phyloP scores from a whole-genome alignment of 31 red algal species.

The Porphyra umbilicalis region DNA sequence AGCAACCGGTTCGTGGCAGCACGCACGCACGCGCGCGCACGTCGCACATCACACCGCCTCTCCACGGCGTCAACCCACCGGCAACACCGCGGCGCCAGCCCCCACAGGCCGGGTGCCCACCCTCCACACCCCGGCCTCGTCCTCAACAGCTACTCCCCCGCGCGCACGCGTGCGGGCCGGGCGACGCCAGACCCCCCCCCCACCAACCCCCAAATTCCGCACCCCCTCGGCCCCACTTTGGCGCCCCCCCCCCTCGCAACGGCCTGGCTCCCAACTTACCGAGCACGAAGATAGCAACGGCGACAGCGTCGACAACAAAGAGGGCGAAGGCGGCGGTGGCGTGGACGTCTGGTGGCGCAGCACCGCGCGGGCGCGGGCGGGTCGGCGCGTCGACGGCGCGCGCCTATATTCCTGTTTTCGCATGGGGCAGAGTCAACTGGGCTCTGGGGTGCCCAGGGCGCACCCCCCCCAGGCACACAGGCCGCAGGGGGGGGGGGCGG shows the following conservation, averaged over 20 bases:
- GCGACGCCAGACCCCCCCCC: background rate
- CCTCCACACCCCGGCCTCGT: no score
- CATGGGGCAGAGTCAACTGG: background rate
- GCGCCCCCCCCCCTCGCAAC: background rate
- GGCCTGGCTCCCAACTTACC: background rate
- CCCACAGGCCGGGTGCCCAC: no score
- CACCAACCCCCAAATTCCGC: background rate
- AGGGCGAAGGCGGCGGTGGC: background rate
- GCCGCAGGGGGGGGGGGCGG: no score
- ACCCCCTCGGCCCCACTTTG: background rate
- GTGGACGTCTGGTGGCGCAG: background rate
- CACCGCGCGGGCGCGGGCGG: background rate
- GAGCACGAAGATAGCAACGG: background rate
- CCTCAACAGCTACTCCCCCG: no score
- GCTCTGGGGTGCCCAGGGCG: background rate
- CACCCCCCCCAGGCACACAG: background rate
- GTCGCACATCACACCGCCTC: no score
- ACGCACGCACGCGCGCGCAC: no score
- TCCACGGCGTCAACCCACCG: no score
- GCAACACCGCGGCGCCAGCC: no score
- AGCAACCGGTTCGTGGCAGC: no score
- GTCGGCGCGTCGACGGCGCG: background rate
- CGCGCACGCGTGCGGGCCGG: background rate
- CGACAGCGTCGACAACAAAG: background rate
- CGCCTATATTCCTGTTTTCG: background rate